Conservation (phyloP, 148 eudicot species). For the Gaultheria prostrata region DNA sequence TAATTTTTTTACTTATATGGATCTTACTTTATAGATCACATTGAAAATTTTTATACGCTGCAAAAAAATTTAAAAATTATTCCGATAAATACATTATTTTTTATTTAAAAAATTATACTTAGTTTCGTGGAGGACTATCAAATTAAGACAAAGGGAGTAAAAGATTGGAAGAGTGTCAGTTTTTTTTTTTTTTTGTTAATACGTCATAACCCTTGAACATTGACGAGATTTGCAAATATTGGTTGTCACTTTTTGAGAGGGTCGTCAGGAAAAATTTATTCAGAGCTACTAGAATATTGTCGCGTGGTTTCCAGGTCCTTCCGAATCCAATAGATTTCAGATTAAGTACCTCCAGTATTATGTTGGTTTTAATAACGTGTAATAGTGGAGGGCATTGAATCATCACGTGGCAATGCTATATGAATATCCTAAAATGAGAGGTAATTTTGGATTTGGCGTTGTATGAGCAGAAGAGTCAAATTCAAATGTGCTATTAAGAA, state of each 20-base stretch:
- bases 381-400: not conserved
- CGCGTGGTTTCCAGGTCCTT: not conserved
- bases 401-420: not conserved
- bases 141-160: not conserved
- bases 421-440: not conserved
- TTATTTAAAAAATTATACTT: too few relatives aligned
- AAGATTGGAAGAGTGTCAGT: not conserved
- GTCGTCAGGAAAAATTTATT: not conserved
- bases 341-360: too few relatives aligned
- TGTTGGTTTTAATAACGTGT: not conserved
- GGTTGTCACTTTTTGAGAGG: not conserved
- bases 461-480: not conserved
- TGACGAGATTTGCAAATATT: not conserved
- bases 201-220: not conserved
- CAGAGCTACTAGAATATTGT: not conserved
- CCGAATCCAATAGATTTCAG: not conserved
- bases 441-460: not conserved
- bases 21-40: too few relatives aligned
- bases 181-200: not conserved
- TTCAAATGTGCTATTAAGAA: not conserved
- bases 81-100: too few relatives aligned
- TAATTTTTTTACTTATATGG: too few relatives aligned
- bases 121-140: too few relatives aligned
- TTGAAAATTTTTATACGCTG: too few relatives aligned
- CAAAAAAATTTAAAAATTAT: too few relatives aligned